phyloP scores from a whole-genome alignment of 2,329 filamentous ascomycete genomes.

The Macrophomina phaseolina region DNA sequence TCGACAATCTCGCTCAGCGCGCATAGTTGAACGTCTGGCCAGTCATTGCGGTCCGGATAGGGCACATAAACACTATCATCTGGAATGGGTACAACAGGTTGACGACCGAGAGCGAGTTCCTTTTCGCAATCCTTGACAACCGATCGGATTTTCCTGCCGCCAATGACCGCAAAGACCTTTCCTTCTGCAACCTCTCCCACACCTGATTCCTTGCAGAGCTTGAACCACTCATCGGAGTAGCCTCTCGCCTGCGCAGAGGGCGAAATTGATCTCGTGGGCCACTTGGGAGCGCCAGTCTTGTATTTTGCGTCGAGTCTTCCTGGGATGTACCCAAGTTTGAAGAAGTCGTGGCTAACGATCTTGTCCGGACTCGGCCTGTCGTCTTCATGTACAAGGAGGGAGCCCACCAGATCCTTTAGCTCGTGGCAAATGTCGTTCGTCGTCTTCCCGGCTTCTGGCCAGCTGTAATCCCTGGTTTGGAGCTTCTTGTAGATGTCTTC shows the following conservation, averaged over 20 bases:
- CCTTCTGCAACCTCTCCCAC: slow-evolving; percentile 56
- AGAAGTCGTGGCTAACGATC: slow-evolving; percentile 82
- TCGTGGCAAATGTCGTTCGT: slow-evolving; percentile 75
- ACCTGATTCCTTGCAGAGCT: slow-evolving; percentile 56
- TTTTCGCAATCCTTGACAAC: slow-evolving; percentile 57
- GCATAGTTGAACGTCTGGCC: slow-evolving; percentile 40
- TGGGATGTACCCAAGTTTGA: slow-evolving; percentile 77
- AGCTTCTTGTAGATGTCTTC: slow-evolving; percentile 80
- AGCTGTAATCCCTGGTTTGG: slow-evolving; percentile 77
- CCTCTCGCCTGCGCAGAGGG: slow-evolving; percentile 39
- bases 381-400: slow-evolving; percentile 76
- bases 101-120: slow-evolving; percentile 54
- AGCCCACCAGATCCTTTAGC: slow-evolving; percentile 78
- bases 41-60: slow-evolving; percentile 48
- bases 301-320: slow-evolving; percentile 53
- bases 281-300: slow-evolving; percentile 53
- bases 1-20: slow-evolving; percentile 48
- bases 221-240: slow-evolving; percentile 58
- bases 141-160: slow-evolving; percentile 54
- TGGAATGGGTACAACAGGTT: slow-evolving; percentile 56
- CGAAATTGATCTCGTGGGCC: slow-evolving; percentile 44
- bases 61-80: slow-evolving; percentile 55
- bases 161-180: slow-evolving; percentile 53
- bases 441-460: slow-evolving; percentile 71
- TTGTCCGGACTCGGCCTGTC: slow-evolving; percentile 75